Conservation (phyloP, 1,139 yeast species). For the Hemisphaericaspora lyxosophila region DNA sequence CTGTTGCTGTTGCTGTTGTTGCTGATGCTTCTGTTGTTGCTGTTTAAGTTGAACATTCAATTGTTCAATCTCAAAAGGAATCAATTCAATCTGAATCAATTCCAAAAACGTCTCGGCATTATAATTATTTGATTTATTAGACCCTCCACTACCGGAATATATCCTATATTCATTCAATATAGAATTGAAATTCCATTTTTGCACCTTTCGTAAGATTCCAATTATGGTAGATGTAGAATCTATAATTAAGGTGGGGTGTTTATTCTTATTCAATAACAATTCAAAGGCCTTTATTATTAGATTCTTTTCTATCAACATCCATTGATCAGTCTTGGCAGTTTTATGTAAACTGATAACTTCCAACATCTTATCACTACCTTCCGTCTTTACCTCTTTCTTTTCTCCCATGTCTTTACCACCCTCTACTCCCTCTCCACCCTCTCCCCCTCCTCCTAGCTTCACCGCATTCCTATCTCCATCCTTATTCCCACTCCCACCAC, state of each 20-base stretch:
- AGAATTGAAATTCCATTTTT: constrained; percentile 86
- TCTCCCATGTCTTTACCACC: constrained; percentile 3
- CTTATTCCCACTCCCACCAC: constrained; percentile 17
- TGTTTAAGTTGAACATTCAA: constrained; percentile 14
- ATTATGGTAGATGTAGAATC: constrained; percentile 80
- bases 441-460: not conserved
- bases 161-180: constrained; percentile 82
- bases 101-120: constrained; percentile 83
- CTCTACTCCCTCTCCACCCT: constrained; percentile 1
- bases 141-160: constrained; percentile 45
- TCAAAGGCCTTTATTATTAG: constrained; percentile 58
- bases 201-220: constrained; percentile 77
- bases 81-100: constrained; percentile 56
- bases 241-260: constrained; percentile 70
- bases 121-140: constrained; percentile 63
- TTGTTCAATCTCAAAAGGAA: constrained; percentile 42
- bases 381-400: not conserved
- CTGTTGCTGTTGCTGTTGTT: constrained; percentile 8
- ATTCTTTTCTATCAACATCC: constrained; percentile 69
- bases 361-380: constrained; percentile 8
- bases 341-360: constrained; percentile 19
- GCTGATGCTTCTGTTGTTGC: constrained; percentile 11
- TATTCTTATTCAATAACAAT: constrained; percentile 58
- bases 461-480: constrained; percentile 5
- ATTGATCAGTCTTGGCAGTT: constrained; percentile 48